Base-by-base conservation (phyloP, 352 stramenopile genomes). In the Phytophthora ohioensis region DNA sequence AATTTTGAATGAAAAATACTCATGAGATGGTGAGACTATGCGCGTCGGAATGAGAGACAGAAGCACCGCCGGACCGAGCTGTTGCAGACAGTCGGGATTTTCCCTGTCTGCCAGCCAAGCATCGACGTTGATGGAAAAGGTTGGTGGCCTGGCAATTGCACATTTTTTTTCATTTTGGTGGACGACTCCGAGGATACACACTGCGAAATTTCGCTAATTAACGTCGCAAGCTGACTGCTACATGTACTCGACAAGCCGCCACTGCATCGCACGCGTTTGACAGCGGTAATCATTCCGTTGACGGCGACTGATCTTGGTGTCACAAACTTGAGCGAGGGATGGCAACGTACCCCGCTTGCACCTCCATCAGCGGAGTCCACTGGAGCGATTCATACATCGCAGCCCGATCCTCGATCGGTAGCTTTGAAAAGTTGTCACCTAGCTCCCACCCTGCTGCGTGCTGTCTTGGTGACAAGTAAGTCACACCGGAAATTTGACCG, bases 1-100 rank as follows among this genome's bases (percentile, higher is more conserved):
- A 66, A 49, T 66, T 67, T 59, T 71, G 41, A 5, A 30, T 54
- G 36, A 59, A 49, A 59, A 48, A 54, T 59, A n/a, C 0, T 48
- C 12, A 30, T 21, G 43, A 31, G 55, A 71, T 67, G 45, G 27
- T 43, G 62, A 67, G 45, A 43, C 12, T 46, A n/a, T 9, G 49
- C 56, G 39, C 35, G 38, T 36, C 62, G 62, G 41, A 49, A 48
- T 11, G 60, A 67, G 12, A 61, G 38, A 31, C 49, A 35, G 39
- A 55, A 55, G 35, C 12, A 56, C 34, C 49, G 38, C 58, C 39
- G 39, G 39, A 67, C 49, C n/a, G 38, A 36, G 11, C 27, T 52
- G 38, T 43, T 35, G 36, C 36, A 21, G 13, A 13, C 13, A 30
- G 17, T 42, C 48, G 15, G n/a, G 27, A 17, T 7, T 11, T 32